Evolutionary conservation across 345 rosid species (phyloP).

Genomic region (Lepidium africanum): DNA sequence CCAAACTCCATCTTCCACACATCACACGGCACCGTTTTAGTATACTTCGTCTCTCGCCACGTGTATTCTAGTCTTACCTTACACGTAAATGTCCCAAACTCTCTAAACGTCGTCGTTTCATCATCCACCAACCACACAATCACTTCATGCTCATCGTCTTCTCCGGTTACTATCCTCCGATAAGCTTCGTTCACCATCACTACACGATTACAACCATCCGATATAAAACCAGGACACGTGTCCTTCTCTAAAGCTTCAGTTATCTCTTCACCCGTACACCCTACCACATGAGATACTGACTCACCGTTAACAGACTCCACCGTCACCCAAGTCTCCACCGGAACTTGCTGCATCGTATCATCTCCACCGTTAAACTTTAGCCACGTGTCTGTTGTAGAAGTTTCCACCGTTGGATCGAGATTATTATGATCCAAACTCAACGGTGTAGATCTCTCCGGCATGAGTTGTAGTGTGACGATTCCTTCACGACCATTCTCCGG

Average conservation of each 20-base stretch:
- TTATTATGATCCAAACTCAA: slow-evolving; percentile 22
- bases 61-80: slow-evolving; percentile 34
- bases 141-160: slow-evolving; percentile 11
- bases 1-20: slow-evolving; percentile 54
- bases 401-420: slow-evolving; percentile 10
- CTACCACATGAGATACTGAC: slow-evolving; percentile 22
- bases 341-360: not conserved
- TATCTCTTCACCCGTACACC: slow-evolving; percentile 34
- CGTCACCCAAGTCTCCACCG: slow-evolving; percentile 42
- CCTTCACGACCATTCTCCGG: slow-evolving; percentile 12
- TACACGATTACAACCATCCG: slow-evolving; percentile 35
- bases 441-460: slow-evolving; percentile 37
- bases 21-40: slow-evolving; percentile 44
- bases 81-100: slow-evolving; percentile 33
- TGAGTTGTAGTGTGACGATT: slow-evolving; percentile 52
- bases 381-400: slow-evolving; percentile 1
- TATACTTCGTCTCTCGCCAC: slow-evolving; percentile 21
- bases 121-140: slow-evolving; percentile 32
- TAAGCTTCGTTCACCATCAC: slow-evolving; percentile 45
- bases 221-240: slow-evolving; percentile 46
- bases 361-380: not conserved
- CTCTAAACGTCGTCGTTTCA: slow-evolving; percentile 19
- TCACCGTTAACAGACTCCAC: slow-evolving; percentile 36
- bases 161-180: slow-evolving; percentile 30
- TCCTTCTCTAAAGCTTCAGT: slow-evolving; percentile 24